Conservation (phyloP, 129 eudicot genomes). For the Chrysanthemum makinoi region DNA sequence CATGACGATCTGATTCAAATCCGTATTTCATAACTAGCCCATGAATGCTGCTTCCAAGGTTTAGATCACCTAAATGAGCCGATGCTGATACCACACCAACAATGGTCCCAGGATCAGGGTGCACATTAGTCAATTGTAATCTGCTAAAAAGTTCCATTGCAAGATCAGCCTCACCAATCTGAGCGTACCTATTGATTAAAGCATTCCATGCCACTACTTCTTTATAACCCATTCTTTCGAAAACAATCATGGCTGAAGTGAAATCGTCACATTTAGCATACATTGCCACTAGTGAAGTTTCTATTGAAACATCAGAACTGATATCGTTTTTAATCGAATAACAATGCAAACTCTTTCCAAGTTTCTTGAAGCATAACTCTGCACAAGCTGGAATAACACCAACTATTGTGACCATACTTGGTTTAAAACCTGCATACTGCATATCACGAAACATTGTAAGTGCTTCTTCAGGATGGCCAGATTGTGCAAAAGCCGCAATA, state of each 20-base stretch:
- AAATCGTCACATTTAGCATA: constrained; percentile 57
- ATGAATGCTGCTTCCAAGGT: constrained; percentile 51
- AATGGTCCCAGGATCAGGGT: constrained; percentile 54
- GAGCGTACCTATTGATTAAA: constrained; percentile 55
- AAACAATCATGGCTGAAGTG: constrained; percentile 37
- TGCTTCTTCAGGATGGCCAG: constrained; percentile 52
- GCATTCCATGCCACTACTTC: constrained; percentile 76
- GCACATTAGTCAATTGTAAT: constrained; percentile 38
- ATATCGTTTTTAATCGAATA: constrained; percentile 45
- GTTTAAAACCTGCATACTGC: constrained; percentile 48
- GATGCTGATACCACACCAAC: constrained; percentile 59
- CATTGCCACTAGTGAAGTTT: constrained; percentile 67
- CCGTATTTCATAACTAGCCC: constrained; percentile 48
- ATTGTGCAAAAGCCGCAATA: constrained; percentile 62
- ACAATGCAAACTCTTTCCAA: constrained; percentile 66
- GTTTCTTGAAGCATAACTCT: constrained; percentile 36
- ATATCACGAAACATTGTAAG: constrained; percentile 54
- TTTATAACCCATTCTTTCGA: constrained; percentile 41
- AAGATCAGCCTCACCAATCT: constrained; percentile 41
- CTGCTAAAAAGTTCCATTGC: constrained; percentile 40
- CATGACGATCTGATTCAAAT: constrained; percentile 58
- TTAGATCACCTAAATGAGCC: constrained; percentile 42
- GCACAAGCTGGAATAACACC: constrained; percentile 72
- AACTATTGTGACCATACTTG: constrained; percentile 49
- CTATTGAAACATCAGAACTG: constrained; percentile 35